Evolutionary conservation across 768 basidiomycete species (phyloP), one percentile per base, ranked within the genome.

Genomic region (Mycena haematopus): DNA sequence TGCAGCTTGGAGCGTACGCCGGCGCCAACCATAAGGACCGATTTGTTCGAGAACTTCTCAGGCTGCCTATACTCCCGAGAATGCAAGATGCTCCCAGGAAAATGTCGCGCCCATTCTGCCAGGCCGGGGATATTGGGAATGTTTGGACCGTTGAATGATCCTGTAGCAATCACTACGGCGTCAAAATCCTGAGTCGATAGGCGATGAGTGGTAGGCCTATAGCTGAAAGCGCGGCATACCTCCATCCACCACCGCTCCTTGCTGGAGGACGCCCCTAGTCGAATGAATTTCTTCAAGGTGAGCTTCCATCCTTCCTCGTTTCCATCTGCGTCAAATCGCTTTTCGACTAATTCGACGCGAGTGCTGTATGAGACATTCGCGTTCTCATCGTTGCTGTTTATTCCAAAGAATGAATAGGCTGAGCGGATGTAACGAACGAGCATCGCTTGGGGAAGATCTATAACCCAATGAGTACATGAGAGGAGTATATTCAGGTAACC

Each of bases 271-370:
- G 54, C n/a, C 29, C 55, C 61, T 15, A 62, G 42, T 6, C 46
- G 57, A 5, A 70, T 72, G 5, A 79, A 69, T 31, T 73, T 63
- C 22, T 22, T 45, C 44, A 45, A 24, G 22, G 22, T 75, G 14
- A 79, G 60, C 1, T 61, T 74, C 79, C 78, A 79, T 9, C 78
- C 78, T 14, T 68, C 68, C 35, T 78, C 72, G 29, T 71, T 56
- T 0, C 75, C 75, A 25, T 65, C 40, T 14, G 55, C 67, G 58
- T 76, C 68, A n/a, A 69, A 53, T 0, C 73, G 66, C 59, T 84
- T 84, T 60, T 82, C 76, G 31, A 79, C 71, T 14, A 69, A 70
- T 57, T 84, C 82, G 8, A 85, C 81, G 11, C 82, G 79, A 0
- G 83, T 84, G 68, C 80, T 80, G 70, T 79, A 83, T 3, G 76